These are phyloP conservation scores for Cutaneotrichosporon sp. DNA, from an alignment of 1,284 basidiomycete genomes.

Conservation along the genomic window DNA sequence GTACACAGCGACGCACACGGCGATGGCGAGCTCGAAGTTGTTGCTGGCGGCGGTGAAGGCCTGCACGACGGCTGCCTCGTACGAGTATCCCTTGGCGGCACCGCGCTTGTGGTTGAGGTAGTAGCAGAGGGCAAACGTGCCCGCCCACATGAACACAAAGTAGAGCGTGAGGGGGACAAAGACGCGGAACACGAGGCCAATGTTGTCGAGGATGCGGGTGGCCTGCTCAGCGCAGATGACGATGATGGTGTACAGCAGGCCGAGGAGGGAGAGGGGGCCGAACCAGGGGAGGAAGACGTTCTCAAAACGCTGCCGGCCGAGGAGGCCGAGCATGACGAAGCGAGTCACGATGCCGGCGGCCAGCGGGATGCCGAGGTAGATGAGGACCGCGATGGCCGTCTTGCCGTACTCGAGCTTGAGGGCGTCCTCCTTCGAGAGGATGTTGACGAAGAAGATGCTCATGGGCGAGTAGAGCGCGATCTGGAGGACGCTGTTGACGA, in stretches of 20 bases:
- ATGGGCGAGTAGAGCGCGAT: constrained; percentile 76
- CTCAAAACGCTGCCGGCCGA: constrained; percentile 60
- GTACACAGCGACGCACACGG: constrained; percentile 75
- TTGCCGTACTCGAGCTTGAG: constrained; percentile 66
- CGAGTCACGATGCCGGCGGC: constrained; percentile 70
- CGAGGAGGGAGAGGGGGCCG: constrained; percentile 69
- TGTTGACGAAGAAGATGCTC: constrained; percentile 73
- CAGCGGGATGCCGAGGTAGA: constrained; percentile 73
- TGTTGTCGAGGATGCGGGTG: constrained; percentile 64
- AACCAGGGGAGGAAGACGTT: constrained; percentile 68
- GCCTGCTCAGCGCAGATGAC: constrained; percentile 70
- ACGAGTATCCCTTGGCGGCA: constrained; percentile 49
- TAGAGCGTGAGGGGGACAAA: constrained; percentile 78
- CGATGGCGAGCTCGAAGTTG: constrained; percentile 73
- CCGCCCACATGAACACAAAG: constrained; percentile 74
- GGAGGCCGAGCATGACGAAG: constrained; percentile 57
- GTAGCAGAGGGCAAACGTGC: constrained; percentile 63
- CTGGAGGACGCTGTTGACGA: constrained; percentile 65
- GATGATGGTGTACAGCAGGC: constrained; percentile 67
- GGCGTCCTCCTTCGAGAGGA: constrained; percentile 59
- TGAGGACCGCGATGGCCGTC: constrained; percentile 70
- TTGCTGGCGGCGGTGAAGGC: constrained; percentile 57
- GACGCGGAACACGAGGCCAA: constrained; percentile 72
- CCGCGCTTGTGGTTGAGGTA: constrained; percentile 51
- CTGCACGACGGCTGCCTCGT: constrained; percentile 71